These are phyloP conservation scores for Rhodotorula sp. DNA, from an alignment of 1,284 basidiomycete genomes.

Conservation along the genomic window DNA sequence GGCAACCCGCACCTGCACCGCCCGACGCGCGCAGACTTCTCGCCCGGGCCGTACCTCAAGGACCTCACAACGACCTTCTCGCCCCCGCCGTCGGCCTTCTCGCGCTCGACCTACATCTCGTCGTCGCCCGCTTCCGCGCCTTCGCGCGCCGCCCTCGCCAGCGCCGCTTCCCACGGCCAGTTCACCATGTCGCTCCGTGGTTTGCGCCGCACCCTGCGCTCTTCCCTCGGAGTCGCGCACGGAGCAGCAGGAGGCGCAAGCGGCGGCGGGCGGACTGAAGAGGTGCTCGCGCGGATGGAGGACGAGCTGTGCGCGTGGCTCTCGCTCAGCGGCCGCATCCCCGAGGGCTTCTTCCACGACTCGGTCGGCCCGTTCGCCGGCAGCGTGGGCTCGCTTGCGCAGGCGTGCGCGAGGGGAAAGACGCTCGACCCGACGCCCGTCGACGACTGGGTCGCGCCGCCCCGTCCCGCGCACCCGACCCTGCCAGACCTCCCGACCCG, in stretches of 20 bases:
- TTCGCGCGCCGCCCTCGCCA: background rate
- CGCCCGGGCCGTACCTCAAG: slow-evolving; percentile 23
- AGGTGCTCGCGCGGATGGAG: slow-evolving; percentile 34
- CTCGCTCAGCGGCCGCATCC: slow-evolving; percentile 12
- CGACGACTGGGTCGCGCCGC: slow-evolving; percentile 18
- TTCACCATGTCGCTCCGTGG: slow-evolving; percentile 35
- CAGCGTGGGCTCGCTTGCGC: background rate
- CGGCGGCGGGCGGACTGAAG: slow-evolving; percentile 23
- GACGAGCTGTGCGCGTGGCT: slow-evolving; percentile 28
- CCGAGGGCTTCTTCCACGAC: slow-evolving; percentile 31
- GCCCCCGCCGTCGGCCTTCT: slow-evolving; percentile 31
- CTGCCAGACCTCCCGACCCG: slow-evolving; percentile 21
- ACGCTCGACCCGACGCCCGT: slow-evolving; percentile 30
- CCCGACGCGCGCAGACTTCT: slow-evolving; percentile 28
- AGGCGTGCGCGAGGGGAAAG: slow-evolving; percentile 2
- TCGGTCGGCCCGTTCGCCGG: background rate
- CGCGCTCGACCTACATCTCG: slow-evolving; percentile 33
- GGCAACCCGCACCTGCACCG: slow-evolving; percentile 35
- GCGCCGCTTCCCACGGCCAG: slow-evolving; percentile 13
- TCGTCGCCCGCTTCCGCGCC: background rate
- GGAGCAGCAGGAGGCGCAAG: background rate
- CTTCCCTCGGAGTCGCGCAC: background rate
- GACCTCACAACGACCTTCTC: slow-evolving; percentile 26
- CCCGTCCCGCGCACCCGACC: background rate
- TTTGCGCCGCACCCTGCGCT: slow-evolving; percentile 16